phyloP scores from a whole-genome alignment of 1,284 basidiomycete species.

The Entoloma clypeatum region DNA sequence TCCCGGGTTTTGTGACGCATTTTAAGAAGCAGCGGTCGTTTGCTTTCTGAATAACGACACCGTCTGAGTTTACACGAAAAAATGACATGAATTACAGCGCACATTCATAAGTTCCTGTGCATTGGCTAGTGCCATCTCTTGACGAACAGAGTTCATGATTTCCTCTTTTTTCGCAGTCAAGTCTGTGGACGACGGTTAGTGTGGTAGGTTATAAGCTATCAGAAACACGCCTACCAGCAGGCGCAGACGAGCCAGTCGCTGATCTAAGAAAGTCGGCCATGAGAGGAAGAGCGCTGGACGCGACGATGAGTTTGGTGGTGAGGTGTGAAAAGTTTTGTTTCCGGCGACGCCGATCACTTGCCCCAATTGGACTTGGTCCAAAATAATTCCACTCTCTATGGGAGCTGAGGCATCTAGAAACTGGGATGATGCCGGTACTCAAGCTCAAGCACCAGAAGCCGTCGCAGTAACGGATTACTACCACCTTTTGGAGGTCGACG shows the following conservation, averaged over 20 bases:
- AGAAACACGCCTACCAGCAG: constrained; percentile 27
- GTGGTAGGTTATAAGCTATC: not conserved
- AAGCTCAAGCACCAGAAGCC: constrained; percentile 20
- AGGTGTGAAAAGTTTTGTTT: constrained; percentile 4
- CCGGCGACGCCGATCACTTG: constrained; percentile 14
- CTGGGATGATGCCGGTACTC: constrained; percentile 26
- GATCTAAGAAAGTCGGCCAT: constrained; percentile 53
- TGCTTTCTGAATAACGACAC: constrained; percentile 49
- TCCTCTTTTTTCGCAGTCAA: constrained; percentile 61
- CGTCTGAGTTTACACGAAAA: constrained; percentile 2
- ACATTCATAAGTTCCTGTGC: constrained; percentile 83
- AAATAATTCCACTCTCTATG: constrained; percentile 39
- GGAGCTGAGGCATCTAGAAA: constrained; percentile 65
- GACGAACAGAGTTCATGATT: constrained; percentile 65
- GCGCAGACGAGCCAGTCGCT: constrained; percentile 24
- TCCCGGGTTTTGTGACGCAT: constrained; percentile 75
- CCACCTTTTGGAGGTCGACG: constrained; percentile 72
- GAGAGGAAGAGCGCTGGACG: constrained; percentile 3
- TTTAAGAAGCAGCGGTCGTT: constrained; percentile 75
- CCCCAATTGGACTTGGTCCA: constrained; percentile 6
- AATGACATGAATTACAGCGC: constrained; percentile 20
- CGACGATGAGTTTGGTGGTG: constrained; percentile 14
- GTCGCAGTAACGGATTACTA: constrained; percentile 66
- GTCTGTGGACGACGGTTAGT: constrained; percentile 35
- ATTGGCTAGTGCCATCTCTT: constrained; percentile 70